Base-by-base conservation (phyloP, 2,329 filamentous ascomycete species). In the Fusarium sp. region DNA sequence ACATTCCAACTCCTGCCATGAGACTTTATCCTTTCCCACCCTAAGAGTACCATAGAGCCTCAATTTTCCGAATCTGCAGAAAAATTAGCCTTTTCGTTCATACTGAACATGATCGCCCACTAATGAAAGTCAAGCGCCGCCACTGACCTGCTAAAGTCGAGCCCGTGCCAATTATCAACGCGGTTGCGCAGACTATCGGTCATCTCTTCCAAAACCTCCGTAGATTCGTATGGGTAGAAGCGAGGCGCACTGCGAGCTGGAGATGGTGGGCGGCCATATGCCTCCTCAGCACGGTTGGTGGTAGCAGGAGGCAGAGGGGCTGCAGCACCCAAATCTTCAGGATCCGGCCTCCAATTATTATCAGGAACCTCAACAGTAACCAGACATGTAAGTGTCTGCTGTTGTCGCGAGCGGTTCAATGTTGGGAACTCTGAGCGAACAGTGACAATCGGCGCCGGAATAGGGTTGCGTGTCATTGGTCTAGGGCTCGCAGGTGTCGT, bases 91-190 rank as follows among this genome's bases (percentile, higher is more conserved):
- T 35, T 49, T 18, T 16, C 46, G 38, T 61, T 42, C 39, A 19
- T 19, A 61, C 55, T 42, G 35, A 19, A 23, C 44, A 49, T 57
- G 21, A 44, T 35, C 21, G 41, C 39, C 39, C 4, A 14, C 52
- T 31, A 41, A 51, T 51, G 7, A 55, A 55, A 58, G n/a, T 19
- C 12, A 35, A 55, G 45, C 38, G 42, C 42, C 25, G 58, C 51
- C 23, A 66, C 85, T 77, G 84, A 92, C 87, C 93, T 90, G 78
- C 90, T 90, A 78, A 98, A 98, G 79, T 98, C 95, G 25, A 99
- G 86, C 0, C 96, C 95, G 80, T 99, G 96, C 96, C 96, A 99
- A 76, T 98, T 98, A 77, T 99, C 96, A 16, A 99, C 96, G n/a
- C 95, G 91, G 49, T 86, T 89, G 64, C 94, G 91, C 65, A 99